phyloP scores from a whole-genome alignment of 495 filamentous ascomycete species.

The Cryomyces antarcticus region DNA sequence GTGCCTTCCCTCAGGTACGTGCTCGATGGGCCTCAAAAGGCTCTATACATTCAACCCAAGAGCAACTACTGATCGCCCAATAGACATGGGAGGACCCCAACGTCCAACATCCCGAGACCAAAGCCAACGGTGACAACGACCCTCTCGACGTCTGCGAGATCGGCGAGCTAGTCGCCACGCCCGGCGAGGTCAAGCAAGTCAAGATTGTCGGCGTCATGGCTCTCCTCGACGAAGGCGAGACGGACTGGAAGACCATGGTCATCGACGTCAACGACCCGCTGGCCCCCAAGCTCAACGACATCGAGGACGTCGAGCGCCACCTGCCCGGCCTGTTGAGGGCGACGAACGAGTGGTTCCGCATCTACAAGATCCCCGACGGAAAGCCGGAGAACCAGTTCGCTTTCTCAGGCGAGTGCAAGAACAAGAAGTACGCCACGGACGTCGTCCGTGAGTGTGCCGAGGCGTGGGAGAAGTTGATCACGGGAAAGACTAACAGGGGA shows the following conservation, averaged over 20 bases:
- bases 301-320: conserved; percentile 98
- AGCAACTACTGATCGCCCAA: conserved; percentile 1
- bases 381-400: conserved; percentile 99
- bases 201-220: conserved; percentile 99
- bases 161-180: conserved; percentile 86
- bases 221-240: conserved; percentile 97
- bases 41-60: not conserved
- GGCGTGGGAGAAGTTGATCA: conserved; percentile 90
- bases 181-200: conserved; percentile 96
- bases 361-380: conserved; percentile 99
- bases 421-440: conserved; percentile 95
- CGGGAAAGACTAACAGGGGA: conserved; percentile 59
- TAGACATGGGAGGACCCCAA: conserved; percentile 99
- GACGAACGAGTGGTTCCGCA: conserved; percentile 99
- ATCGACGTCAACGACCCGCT: conserved; percentile 97
- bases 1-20: conserved; percentile 88
- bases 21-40: not conserved
- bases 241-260: conserved; percentile 99
- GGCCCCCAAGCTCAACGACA: conserved; percentile 88
- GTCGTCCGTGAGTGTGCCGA: conserved; percentile 89
- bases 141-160: conserved; percentile 99
- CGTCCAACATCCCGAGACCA: conserved; percentile 88
- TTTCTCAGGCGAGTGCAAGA: conserved; percentile 99
- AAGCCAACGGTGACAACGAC: conserved; percentile 99
- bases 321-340: conserved; percentile 88